Percentiles rank a stretch among this genome's conserved stretches.
These are phyloP conservation scores for Podaxis rugospora DNA, from an alignment of 768 basidiomycete species.

Conservation along the genomic window DNA sequence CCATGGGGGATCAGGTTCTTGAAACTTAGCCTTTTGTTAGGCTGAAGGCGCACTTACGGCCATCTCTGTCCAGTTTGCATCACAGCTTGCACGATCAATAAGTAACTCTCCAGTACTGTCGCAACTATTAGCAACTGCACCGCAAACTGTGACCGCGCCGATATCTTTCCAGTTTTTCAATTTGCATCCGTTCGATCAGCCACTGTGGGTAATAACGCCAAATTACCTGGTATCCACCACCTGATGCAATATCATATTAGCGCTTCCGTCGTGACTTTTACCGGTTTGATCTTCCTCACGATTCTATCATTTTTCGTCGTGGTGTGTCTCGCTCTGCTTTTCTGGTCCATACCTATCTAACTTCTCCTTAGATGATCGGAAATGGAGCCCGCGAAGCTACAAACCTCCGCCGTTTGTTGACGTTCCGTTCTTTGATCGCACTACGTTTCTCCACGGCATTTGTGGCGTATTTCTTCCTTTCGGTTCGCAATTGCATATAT, in stretches of 20 bases:
- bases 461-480: constrained; percentile 32
- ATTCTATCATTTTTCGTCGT: constrained; percentile 42
- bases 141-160: constrained; percentile 45
- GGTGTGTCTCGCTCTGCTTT: constrained; percentile 21
- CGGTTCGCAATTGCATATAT: constrained; percentile 19
- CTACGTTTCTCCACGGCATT: constrained; percentile 27
- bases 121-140: constrained; percentile 39
- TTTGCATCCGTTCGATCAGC: constrained; percentile 51
- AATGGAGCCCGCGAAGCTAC: constrained; percentile 25
- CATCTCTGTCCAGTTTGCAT: constrained; percentile 30
- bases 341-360: background rate
- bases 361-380: constrained; percentile 25
- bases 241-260: constrained; percentile 20
- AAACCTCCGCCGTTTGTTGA: constrained; percentile 24
- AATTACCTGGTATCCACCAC: background rate
- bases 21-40: constrained; percentile 10
- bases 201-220: constrained; percentile 38
- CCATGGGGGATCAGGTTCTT: background rate
- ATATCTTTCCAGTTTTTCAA: constrained; percentile 45
- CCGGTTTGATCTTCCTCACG: constrained; percentile 50
- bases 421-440: constrained; percentile 24
- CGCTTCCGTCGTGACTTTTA: constrained; percentile 48
- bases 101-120: constrained; percentile 24
- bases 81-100: constrained; percentile 24
- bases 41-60: constrained; percentile 31